phyloP scores from a whole-genome alignment of 805 yeast genomes.

The Pichia insulana region DNA sequence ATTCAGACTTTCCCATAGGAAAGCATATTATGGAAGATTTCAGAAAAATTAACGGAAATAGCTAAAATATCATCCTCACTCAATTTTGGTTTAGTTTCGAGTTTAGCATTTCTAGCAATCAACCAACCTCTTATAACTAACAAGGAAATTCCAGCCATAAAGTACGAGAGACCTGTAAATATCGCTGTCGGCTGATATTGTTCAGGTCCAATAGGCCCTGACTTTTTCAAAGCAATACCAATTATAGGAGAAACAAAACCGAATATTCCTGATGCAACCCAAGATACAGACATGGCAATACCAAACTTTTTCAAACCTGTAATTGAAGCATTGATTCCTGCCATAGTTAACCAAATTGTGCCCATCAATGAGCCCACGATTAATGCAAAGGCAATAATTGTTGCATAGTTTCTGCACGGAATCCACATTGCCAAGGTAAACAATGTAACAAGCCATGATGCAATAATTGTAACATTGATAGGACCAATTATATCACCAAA shows the following conservation, averaged over 20 bases:
- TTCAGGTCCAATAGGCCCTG: constrained; percentile 30
- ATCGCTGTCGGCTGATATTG: constrained; percentile 47
- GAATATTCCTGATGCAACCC: constrained; percentile 42
- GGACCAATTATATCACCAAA: constrained; percentile 45
- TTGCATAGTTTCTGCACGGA: constrained; percentile 49
- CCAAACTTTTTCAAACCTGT: constrained; percentile 47
- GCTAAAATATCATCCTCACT: constrained; percentile 16
- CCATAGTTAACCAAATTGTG: constrained; percentile 45
- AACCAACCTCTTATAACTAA: constrained; percentile 47
- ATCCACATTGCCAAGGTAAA: constrained; percentile 45
- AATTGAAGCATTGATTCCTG: constrained; percentile 43
- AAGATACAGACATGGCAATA: constrained; percentile 38
- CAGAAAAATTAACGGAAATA: constrained; percentile 11
- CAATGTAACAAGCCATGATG: constrained; percentile 32
- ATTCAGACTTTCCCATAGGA: constrained; percentile 2
- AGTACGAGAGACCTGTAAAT: constrained; percentile 49
- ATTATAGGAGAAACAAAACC: constrained; percentile 54
- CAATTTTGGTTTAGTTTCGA: constrained; percentile 10
- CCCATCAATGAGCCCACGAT: constrained; percentile 55
- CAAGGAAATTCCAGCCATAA: constrained; percentile 36
- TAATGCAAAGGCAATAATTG: constrained; percentile 43
- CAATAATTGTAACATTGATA: constrained; percentile 34
- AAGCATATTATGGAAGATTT: constrained; percentile 3
- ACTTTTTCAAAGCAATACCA: constrained; percentile 41
- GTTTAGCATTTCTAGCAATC: constrained; percentile 36